Evolutionary conservation across 2,329 filamentous ascomycete genomes (phyloP).

Genomic region (Spiromastix sp.): DNA sequence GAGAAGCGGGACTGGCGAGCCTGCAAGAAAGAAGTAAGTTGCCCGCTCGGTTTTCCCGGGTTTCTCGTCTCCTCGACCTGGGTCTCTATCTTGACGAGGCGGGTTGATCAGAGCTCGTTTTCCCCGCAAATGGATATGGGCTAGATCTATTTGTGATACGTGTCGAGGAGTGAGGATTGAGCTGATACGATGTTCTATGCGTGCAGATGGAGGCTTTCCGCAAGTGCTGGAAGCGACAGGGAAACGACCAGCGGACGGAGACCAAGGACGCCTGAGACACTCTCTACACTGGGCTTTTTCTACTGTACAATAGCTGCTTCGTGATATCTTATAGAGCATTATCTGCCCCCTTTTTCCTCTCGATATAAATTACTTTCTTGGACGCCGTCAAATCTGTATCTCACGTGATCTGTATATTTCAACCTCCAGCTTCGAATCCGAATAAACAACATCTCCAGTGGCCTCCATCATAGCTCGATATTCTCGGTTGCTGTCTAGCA

Average conservation of each 20-base stretch:
- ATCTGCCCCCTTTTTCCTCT: too few relatives aligned
- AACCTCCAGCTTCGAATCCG: too few relatives aligned
- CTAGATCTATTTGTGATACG: too few relatives aligned
- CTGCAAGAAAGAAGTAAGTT: conserved; percentile 78
- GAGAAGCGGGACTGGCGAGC: conserved; percentile 92
- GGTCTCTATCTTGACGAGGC: too few relatives aligned
- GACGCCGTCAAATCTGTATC: too few relatives aligned
- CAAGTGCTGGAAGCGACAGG: conserved; percentile 81
- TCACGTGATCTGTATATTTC: too few relatives aligned
- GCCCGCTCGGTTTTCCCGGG: not conserved
- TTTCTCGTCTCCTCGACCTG: not conserved
- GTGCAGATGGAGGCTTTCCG: conserved; percentile 78
- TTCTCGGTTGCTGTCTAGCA: not conserved
- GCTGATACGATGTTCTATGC: conserved; percentile 1
- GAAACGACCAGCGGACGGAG: conserved; percentile 73
- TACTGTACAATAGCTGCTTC: too few relatives aligned
- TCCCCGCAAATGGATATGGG: too few relatives aligned
- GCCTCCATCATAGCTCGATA: conserved; percentile 1
- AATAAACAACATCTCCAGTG: conserved; percentile 1
- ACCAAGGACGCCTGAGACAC: conserved; percentile 54
- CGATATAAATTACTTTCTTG: not conserved
- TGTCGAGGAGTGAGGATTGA: too few relatives aligned
- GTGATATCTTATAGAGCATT: too few relatives aligned
- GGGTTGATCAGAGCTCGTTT: too few relatives aligned
- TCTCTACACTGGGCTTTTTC: too few relatives aligned